Evolutionary conservation across 129 eudicot genomes (phyloP).

Genomic region (Mikania micrantha): DNA sequence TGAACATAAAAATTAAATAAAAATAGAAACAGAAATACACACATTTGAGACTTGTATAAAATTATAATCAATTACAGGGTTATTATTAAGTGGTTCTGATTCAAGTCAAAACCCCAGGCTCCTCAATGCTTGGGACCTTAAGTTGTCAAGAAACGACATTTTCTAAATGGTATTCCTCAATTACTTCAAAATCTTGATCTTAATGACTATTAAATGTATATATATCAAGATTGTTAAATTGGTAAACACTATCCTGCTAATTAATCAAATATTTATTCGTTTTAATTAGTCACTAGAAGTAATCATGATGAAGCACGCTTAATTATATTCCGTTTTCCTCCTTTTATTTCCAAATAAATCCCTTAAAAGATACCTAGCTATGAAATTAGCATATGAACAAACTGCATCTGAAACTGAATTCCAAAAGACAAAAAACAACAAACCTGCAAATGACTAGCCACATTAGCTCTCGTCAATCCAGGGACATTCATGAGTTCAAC

Average conservation of each 20-base stretch:
- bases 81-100: neutral
- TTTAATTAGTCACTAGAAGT: conserved; percentile 15
- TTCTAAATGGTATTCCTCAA: conserved; percentile 16
- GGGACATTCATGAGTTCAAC: conserved; percentile 40
- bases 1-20: neutral
- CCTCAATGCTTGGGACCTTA: neutral
- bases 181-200: conserved; percentile 18
- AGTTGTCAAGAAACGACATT: neutral
- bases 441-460: conserved; percentile 57
- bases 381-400: neutral
- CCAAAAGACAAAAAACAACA: neutral
- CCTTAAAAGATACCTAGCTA: neutral
- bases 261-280: conserved; percentile 17
- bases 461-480: conserved; percentile 36
- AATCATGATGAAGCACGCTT: conserved; percentile 17
- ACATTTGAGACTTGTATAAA: neutral
- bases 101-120: neutral
- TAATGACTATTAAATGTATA: conserved; percentile 28
- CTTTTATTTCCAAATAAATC: conserved; percentile 7
- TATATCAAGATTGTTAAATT: conserved; percentile 20
- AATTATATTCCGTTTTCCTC: conserved; percentile 9
- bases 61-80: neutral
- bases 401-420: neutral
- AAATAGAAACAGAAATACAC: neutral
- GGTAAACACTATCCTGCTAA: conserved; percentile 18